Evolutionary conservation across 2,329 filamentous ascomycete species (phyloP).

Genomic region (Sarocladiaceae sp.): DNA sequence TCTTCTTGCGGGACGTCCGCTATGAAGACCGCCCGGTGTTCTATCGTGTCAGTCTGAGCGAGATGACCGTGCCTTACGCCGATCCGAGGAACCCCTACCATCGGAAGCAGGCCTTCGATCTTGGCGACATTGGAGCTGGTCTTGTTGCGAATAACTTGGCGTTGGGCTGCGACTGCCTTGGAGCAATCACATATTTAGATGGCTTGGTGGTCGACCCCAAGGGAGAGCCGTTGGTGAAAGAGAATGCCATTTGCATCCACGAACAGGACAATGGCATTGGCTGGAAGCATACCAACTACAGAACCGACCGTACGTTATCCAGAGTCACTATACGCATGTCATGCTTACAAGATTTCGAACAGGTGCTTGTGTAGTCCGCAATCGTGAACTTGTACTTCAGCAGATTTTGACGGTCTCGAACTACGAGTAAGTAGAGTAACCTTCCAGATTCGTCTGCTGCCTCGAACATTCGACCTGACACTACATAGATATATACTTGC

Average conservation of each 20-base stretch:
- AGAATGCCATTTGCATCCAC: slow-evolving; percentile 33
- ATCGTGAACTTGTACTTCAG: slow-evolving; percentile 52
- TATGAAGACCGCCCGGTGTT: slow-evolving; percentile 62
- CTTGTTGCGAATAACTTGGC: slow-evolving; percentile 61
- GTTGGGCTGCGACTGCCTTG: slow-evolving; percentile 63
- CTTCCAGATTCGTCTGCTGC: too few species aligned
- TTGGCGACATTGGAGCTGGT: slow-evolving; percentile 62
- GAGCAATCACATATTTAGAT: slow-evolving; percentile 46
- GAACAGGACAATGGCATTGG: slow-evolving; percentile 46
- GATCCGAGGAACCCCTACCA: slow-evolving; percentile 59
- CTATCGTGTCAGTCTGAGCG: slow-evolving; percentile 59
- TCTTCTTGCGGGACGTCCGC: slow-evolving; percentile 61
- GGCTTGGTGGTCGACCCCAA: slow-evolving; percentile 25
- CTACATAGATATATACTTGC: slow-evolving; percentile 35
- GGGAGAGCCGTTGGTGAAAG: slow-evolving; percentile 25
- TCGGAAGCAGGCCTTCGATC: slow-evolving; percentile 64
- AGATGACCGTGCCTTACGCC: slow-evolving; percentile 66
- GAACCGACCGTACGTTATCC: too few species aligned
- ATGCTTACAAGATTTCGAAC: too few species aligned
- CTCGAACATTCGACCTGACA: too few species aligned
- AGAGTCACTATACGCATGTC: too few species aligned
- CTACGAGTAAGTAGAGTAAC: too few species aligned
- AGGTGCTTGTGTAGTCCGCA: slow-evolving; percentile 47
- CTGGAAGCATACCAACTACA: slow-evolving; percentile 62
- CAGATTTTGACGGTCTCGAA: slow-evolving; percentile 61